phyloP scores from a whole-genome alignment of 805 yeast genomes.

The Grigorovia yakushimaensis region DNA sequence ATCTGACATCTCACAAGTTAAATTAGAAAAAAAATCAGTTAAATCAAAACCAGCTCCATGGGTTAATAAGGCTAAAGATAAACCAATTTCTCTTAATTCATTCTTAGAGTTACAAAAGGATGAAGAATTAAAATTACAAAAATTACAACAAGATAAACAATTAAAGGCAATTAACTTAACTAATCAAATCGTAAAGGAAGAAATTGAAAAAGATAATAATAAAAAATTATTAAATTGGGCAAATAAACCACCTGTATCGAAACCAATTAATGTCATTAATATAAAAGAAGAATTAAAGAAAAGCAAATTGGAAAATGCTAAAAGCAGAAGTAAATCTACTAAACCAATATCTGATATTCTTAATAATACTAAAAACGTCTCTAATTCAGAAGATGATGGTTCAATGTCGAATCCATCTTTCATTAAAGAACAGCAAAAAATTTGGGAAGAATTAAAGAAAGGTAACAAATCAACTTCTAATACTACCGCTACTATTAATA shows the following conservation, averaged over 20 bases:
- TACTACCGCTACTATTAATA: constrained; percentile 28
- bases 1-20: too few species aligned
- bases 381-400: constrained; percentile 11
- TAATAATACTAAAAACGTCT: not conserved
- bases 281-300: constrained; percentile 11
- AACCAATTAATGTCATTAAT: constrained; percentile 11
- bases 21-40: not conserved
- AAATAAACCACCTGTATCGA: constrained; percentile 10
- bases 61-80: constrained; percentile 16
- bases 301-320: constrained; percentile 1
- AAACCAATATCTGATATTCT: not conserved
- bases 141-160: constrained; percentile 12
- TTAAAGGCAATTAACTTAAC: constrained; percentile 15
- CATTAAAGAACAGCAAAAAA: constrained; percentile 25
- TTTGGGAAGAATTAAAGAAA: constrained; percentile 51
- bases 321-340: not conserved
- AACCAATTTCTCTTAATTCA: constrained; percentile 14
- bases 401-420: constrained; percentile 13
- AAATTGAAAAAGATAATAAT: constrained; percentile 12
- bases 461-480: constrained; percentile 51
- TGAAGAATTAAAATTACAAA: constrained; percentile 11
- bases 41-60: constrained; percentile 18
- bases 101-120: constrained; percentile 13
- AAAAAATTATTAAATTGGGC: constrained; percentile 26
- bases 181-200: constrained; percentile 15